Base-by-base conservation (phyloP, 148 eudicot genomes). In the Diospyros lotus region DNA sequence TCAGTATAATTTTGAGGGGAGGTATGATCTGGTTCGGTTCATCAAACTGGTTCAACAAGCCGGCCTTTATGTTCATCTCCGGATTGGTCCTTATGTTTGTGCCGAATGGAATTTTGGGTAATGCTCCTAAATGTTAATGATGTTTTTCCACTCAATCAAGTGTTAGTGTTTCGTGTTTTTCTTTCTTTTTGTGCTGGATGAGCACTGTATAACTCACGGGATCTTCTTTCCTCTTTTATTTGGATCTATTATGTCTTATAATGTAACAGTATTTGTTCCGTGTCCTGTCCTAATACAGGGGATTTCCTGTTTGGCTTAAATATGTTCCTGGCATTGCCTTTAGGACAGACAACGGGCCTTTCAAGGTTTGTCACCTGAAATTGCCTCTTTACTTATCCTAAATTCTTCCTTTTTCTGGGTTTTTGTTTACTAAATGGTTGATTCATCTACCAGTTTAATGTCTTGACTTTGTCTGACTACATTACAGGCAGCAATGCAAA, bases 81-180 rank as follows among this genome's bases (percentile, higher is more conserved):
- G 98, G 64, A 90, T 94, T 63, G 98, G 98, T 2, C 98, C 98
- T 51, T 94, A 87, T 63, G 87, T 87, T 78, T 94, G 98, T 73
- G 98, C 98, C 56, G 98, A 94, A 69, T 94, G 98, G 98, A 94
- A 89, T 65, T 94, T 89, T 55, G 98, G 97, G 98, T 89, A 85
- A 76, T 44, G 1, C 14, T 58, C 63, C 14, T 12, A 14, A 12
- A 28, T 28, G 28, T 28, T 28, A 28, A 28, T 28, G 0, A 28
- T 28, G 28, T 28, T 28, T 28, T 28, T 28, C 28, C 28, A 28
- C 28, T 28, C 28, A 28, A 28, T 28, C 28, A 28, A 28, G 28
- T 28, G 28, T 28, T 28, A 28, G 28, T 28, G 28, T 28, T 28
- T 28, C 28, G 28, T 28, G 28, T 28, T 28, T 28, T 28, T 28